These are phyloP conservation scores for Rubus idaeus DNA, from an alignment of 306 rosid species.

Conservation along the genomic window DNA sequence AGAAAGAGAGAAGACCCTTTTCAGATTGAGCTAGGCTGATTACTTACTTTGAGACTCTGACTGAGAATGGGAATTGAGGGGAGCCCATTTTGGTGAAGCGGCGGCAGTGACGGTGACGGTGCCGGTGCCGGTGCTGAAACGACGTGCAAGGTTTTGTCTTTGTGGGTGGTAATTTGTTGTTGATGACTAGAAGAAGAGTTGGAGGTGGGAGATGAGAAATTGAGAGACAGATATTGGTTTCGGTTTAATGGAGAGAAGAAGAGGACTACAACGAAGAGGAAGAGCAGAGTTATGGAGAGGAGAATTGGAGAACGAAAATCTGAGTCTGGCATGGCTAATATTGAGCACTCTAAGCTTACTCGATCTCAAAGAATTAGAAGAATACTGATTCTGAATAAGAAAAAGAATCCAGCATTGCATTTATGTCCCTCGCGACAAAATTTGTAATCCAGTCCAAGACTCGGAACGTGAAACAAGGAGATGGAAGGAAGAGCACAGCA, in stretches of 20 bases:
- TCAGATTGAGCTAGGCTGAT: not conserved
- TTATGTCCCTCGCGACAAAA: not conserved
- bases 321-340: not conserved
- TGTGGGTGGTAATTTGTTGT: not conserved
- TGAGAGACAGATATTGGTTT: not conserved
- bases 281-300: not conserved
- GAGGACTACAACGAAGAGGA: constrained; percentile 8
- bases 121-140: constrained; percentile 12
- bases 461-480: not conserved
- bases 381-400: not conserved
- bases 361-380: not conserved
- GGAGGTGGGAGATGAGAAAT: not conserved
- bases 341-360: not conserved
- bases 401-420: not conserved
- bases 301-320: not conserved
- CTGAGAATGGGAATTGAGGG: not conserved
- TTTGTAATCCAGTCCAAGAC: not conserved
- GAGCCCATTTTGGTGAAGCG: not conserved
- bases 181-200: not conserved
- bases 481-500: not conserved
- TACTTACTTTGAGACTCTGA: not conserved
- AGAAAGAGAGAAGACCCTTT: not conserved
- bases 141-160: not conserved
- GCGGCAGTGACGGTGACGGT: not conserved
- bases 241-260: constrained; percentile 23